Evolutionary conservation across 768 basidiomycete genomes (phyloP).

Genomic region (Suillus brevipes): DNA sequence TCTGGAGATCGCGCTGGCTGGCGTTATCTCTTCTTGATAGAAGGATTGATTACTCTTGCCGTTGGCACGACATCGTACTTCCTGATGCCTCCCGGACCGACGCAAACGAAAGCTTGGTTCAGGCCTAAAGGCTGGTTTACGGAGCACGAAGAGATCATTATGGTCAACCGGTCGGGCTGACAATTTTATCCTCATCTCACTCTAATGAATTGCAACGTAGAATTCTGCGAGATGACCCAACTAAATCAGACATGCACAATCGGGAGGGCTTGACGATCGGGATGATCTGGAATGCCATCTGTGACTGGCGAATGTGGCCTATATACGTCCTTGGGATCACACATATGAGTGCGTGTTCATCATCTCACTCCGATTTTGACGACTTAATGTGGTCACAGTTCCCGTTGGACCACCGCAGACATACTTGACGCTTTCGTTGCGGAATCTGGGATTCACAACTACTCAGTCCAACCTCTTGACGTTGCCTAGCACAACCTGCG

Average conservation of each 20-base stretch:
- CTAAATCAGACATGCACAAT: constrained; percentile 67
- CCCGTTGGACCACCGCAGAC: constrained; percentile 59
- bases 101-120: constrained; percentile 55
- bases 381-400: constrained; percentile 34
- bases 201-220: constrained; percentile 18
- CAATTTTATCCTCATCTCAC: neutral
- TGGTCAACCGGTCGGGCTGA: constrained; percentile 43
- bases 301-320: constrained; percentile 67
- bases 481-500: constrained; percentile 57
- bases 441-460: constrained; percentile 62
- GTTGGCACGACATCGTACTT: constrained; percentile 57
- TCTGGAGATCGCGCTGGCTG: constrained; percentile 50
- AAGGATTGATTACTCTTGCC: constrained; percentile 47
- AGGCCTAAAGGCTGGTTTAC: constrained; percentile 62
- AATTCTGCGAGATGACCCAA: constrained; percentile 59
- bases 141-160: constrained; percentile 56
- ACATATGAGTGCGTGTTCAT: constrained; percentile 46
- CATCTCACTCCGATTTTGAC: neutral
- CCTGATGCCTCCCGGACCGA: constrained; percentile 58
- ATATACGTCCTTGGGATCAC: constrained; percentile 57
- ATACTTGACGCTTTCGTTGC: constrained; percentile 64
- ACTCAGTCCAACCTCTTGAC: constrained; percentile 61
- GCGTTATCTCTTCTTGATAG: constrained; percentile 59
- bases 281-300: constrained; percentile 50
- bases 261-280: constrained; percentile 54